Evolutionary conservation across 768 basidiomycete species (phyloP).

Genomic region (Leccinum subgranulosum): DNA sequence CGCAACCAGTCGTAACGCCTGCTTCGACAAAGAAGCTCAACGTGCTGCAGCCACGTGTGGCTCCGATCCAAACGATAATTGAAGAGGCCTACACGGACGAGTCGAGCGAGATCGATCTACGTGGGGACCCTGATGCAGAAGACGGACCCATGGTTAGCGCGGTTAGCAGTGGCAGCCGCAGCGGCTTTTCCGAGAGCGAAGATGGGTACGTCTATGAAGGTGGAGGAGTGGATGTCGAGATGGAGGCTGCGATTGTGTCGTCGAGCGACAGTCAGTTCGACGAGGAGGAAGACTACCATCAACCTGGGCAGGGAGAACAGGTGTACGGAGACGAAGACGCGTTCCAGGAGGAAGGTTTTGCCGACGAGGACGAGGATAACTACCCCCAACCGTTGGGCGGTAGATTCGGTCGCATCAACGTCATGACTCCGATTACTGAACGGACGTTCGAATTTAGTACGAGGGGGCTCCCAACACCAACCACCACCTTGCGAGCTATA

Average conservation of each 20-base stretch:
- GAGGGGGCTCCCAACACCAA: conserved; percentile 37
- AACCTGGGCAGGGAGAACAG: conserved; percentile 7
- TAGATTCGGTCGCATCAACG: conserved; percentile 78
- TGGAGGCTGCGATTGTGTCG: conserved; percentile 24
- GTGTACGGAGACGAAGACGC: conserved; percentile 25
- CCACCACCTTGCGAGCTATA: conserved; percentile 50
- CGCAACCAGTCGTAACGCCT: conserved; percentile 12
- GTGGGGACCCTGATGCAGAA: conserved; percentile 22
- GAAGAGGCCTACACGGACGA: conserved; percentile 33
- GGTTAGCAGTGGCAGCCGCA: conserved; percentile 26
- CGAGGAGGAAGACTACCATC: conserved; percentile 27
- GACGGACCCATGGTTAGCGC: conserved; percentile 15
- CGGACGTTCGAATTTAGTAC: conserved; percentile 86
- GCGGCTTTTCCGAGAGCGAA: conserved; percentile 33
- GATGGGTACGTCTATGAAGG: conserved; percentile 33
- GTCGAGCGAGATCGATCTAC: conserved; percentile 28
- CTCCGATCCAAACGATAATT: conserved; percentile 16
- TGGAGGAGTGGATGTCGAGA: conserved; percentile 25
- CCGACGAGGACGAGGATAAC: conserved; percentile 31
- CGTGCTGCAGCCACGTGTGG: conserved; percentile 17
- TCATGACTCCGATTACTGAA: conserved; percentile 98
- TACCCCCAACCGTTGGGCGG: conserved; percentile 57
- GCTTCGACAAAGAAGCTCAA: conserved; percentile 21
- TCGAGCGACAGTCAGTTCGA: conserved; percentile 33
- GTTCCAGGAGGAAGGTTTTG: conserved; percentile 26